These are phyloP conservation scores for Tuctoria greenei DNA, from an alignment of 176 grass and related monocot species.

Conservation along the genomic window DNA sequence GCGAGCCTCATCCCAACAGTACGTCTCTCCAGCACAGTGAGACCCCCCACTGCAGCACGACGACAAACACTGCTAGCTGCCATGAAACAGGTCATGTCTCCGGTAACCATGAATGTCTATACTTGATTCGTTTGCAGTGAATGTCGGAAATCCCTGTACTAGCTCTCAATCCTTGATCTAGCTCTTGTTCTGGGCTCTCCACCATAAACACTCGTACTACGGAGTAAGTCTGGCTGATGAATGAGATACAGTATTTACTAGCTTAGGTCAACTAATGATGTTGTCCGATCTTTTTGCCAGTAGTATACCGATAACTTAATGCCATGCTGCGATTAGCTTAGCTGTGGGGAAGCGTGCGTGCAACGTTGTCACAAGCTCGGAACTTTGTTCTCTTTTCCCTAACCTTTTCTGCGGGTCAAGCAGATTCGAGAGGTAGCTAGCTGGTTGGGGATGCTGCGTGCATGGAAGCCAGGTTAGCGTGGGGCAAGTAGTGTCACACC, in stretches of 20 bases:
- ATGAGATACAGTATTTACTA: too few relatives aligned
- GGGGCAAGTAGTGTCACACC: too few relatives aligned
- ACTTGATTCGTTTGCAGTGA: background rate
- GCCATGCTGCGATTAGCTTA: constrained; percentile 7
- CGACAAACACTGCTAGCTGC: too few relatives aligned
- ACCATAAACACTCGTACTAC: too few relatives aligned
- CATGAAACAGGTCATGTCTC: too few relatives aligned
- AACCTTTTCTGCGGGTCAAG: constrained; percentile 31
- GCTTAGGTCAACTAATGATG: too few relatives aligned
- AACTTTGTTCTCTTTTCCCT: constrained; percentile 52
- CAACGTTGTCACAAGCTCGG: constrained; percentile 38
- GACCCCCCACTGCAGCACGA: background rate
- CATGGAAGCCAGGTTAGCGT: constrained; percentile 25
- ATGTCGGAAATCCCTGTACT: background rate
- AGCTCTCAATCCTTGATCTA: constrained; percentile 27
- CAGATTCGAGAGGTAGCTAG: constrained; percentile 10
- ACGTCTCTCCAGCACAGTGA: background rate
- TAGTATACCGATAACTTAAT: constrained; percentile 2
- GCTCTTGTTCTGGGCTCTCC: constrained; percentile 18
- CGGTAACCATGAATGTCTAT: background rate
- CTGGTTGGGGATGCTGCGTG: constrained; percentile 19
- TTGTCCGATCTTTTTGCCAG: constrained; percentile 6
- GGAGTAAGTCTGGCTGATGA: background rate
- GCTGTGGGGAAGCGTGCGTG: background rate
- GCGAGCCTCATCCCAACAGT: constrained; percentile 24